Evolutionary conservation across 768 basidiomycete genomes (phyloP).

Genomic region (Mycena metata): DNA sequence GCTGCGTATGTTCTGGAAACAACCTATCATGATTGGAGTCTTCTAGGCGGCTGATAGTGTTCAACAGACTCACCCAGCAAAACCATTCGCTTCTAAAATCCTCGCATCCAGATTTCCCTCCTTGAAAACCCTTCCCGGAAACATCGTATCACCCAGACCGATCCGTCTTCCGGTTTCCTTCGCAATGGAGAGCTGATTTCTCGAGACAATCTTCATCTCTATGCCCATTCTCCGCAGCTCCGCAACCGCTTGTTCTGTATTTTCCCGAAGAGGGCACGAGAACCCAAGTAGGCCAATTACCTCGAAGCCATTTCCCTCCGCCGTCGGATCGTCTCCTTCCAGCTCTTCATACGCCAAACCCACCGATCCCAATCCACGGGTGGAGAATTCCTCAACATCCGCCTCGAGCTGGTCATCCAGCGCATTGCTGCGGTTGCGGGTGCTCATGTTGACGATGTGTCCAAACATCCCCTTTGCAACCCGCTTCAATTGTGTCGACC

Average conservation of each 20-base stretch:
- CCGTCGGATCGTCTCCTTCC: conserved; percentile 82
- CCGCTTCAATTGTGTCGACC: conserved; percentile 85
- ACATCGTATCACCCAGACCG: conserved; percentile 98
- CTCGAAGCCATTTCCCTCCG: conserved; percentile 96
- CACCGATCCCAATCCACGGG: conserved; percentile 95
- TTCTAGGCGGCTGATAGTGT: not conserved
- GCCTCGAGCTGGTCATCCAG: conserved; percentile 90
- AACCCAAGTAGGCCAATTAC: conserved; percentile 96
- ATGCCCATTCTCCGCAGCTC: conserved; percentile 95
- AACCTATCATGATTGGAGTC: conserved; percentile 59
- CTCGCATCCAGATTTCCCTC: conserved; percentile 96
- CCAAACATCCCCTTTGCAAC: conserved; percentile 99
- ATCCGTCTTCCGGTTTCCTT: conserved; percentile 98
- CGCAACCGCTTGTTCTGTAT: conserved; percentile 99
- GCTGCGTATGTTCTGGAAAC: conserved; percentile 99
- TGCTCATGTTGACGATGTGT: conserved; percentile 95
- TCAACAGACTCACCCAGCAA: conserved; percentile 66
- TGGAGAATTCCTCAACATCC: conserved; percentile 95
- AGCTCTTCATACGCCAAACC: conserved; percentile 96
- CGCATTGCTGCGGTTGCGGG: conserved; percentile 95
- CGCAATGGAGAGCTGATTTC: conserved; percentile 97
- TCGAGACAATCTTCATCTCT: conserved; percentile 98
- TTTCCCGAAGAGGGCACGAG: conserved; percentile 95
- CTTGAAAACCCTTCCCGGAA: conserved; percentile 96
- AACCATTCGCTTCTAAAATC: conserved; percentile 99